phyloP scores from a whole-genome alignment of 2,329 filamentous ascomycete species.

The Grosmannia clavigera region DNA sequence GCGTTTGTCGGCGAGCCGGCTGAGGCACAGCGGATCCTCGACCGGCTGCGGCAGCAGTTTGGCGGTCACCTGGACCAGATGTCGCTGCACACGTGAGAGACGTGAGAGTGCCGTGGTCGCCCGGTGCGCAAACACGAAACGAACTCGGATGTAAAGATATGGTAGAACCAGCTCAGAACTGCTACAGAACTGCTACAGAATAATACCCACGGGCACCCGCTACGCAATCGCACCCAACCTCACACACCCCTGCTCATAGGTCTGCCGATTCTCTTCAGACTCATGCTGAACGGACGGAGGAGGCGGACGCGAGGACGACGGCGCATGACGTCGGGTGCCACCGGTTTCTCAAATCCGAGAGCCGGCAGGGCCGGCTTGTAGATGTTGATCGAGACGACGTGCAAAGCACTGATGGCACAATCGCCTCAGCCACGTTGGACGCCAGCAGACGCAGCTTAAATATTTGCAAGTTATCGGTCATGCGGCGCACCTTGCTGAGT shows the following conservation, averaged over 20 bases:
- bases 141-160: not conserved
- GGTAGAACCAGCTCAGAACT: not conserved
- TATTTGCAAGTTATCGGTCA: conserved; percentile 85
- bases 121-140: too few species aligned
- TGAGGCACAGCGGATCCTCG: conserved; percentile 28
- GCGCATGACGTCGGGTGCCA: conserved; percentile 63
- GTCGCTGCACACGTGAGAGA: conserved; percentile 5
- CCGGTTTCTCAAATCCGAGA: conserved; percentile 73
- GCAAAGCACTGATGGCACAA: conserved; percentile 64
- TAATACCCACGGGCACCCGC: too few species aligned
- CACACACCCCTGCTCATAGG: not conserved
- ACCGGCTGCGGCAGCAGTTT: conserved; percentile 11
- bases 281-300: conserved; percentile 24
- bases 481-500: conserved; percentile 58
- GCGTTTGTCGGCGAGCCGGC: conserved; percentile 25
- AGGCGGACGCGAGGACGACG: conserved; percentile 66
- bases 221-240: not conserved
- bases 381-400: conserved; percentile 94
- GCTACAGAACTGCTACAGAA: too few species aligned
- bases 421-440: conserved; percentile 75
- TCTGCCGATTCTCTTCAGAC: not conserved
- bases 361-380: conserved; percentile 78
- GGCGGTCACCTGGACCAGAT: conserved; percentile 8
- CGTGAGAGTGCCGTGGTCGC: too few species aligned
- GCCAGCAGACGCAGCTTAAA: conserved; percentile 71